These are phyloP conservation scores for Pleomassaria siparia DNA, from an alignment of 2,329 filamentous ascomycete species.

Conservation along the genomic window DNA sequence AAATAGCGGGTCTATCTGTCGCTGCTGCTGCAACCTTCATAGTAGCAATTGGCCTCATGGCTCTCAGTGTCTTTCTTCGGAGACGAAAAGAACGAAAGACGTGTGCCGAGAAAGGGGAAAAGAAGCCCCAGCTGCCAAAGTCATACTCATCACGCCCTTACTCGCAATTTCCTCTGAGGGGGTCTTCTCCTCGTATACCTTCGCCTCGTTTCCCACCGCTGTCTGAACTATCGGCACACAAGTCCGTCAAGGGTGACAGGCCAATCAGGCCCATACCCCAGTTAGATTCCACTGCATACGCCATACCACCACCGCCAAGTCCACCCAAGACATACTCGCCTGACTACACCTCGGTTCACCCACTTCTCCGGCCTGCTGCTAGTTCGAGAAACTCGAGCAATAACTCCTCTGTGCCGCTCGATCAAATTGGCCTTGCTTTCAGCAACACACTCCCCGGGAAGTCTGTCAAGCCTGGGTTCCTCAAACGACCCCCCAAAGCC, in stretches of 20 bases:
- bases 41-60: conserved; percentile 42
- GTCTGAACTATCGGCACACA: background rate
- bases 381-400: conserved; percentile 22
- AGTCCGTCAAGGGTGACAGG: background rate
- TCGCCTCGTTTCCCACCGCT: background rate
- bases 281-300: background rate
- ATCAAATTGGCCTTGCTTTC: conserved; percentile 43
- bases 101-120: conserved; percentile 19
- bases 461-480: conserved; percentile 11
- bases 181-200: background rate
- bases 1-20: conserved; percentile 43
- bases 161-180: conserved; percentile 10
- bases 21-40: conserved; percentile 41
- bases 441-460: conserved; percentile 37
- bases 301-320: background rate
- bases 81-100: conserved; percentile 34
- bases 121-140: conserved; percentile 14
- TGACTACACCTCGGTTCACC: conserved; percentile 14
- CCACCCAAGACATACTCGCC: conserved; percentile 4
- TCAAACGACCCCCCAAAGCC: conserved; percentile 6
- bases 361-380: conserved; percentile 24
- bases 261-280: conserved; percentile 1
- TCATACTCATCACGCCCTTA: conserved; percentile 24
- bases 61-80: conserved; percentile 38
- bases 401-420: conserved; percentile 26